phyloP scores from a whole-genome alignment of 1,284 basidiomycete genomes.

The Xanthoconium separans region DNA sequence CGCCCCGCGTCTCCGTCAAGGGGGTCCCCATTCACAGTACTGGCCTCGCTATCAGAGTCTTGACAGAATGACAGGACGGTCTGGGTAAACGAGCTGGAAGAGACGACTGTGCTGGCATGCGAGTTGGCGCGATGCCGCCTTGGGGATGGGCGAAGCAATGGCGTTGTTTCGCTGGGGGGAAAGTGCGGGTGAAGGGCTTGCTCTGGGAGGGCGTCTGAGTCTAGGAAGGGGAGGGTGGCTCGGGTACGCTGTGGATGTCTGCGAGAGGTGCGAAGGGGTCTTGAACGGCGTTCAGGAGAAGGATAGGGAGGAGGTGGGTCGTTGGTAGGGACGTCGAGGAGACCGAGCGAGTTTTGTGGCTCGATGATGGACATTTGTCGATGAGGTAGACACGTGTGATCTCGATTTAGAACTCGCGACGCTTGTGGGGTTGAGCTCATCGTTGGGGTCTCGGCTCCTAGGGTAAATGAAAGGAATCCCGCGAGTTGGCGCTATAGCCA shows the following conservation, averaged over 20 bases:
- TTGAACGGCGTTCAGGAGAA: slow-evolving; percentile 47
- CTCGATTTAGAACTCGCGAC: too few relatives aligned
- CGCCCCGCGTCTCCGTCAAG: slow-evolving; percentile 3
- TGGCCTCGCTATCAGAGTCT: slow-evolving; percentile 43
- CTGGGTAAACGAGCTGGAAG: slow-evolving; percentile 55
- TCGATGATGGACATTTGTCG: slow-evolving; percentile 12
- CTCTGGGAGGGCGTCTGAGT: slow-evolving; percentile 31
- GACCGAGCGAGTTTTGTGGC: slow-evolving; percentile 15
- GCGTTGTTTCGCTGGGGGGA: slow-evolving; percentile 39
- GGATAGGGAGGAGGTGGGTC: slow-evolving; percentile 73
- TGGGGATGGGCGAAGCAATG: slow-evolving; percentile 35
- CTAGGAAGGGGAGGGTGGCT: slow-evolving; percentile 35
- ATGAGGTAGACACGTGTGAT: background rate
- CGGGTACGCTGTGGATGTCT: slow-evolving; percentile 36
- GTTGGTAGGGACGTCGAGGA: slow-evolving; percentile 21
- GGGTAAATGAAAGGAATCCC: too few relatives aligned
- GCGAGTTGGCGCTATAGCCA: slow-evolving; percentile 44
- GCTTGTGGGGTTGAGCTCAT: too few relatives aligned
- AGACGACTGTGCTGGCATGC: slow-evolving; percentile 50
- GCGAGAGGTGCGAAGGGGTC: slow-evolving; percentile 33
- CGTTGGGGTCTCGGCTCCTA: too few relatives aligned
- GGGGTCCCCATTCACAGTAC: slow-evolving; percentile 25
- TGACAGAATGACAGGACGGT: slow-evolving; percentile 64
- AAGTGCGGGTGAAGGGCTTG: slow-evolving; percentile 8
- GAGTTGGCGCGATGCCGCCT: slow-evolving; percentile 53